Evolutionary conservation across 1,284 basidiomycete genomes (phyloP).

Genomic region (Trametes hirsuta): DNA sequence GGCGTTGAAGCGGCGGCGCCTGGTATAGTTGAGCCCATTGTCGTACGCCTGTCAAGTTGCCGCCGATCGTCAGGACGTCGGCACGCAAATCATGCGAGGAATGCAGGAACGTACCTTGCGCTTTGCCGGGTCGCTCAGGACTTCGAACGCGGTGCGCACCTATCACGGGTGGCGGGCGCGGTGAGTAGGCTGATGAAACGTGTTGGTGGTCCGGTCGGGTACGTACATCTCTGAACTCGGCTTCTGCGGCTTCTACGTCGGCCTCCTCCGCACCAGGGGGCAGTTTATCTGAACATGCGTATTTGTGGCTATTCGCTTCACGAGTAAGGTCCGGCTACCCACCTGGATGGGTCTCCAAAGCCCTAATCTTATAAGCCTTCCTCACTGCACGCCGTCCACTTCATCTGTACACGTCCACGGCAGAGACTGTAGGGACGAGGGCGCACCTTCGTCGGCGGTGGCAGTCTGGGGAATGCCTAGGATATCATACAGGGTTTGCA

Average conservation of each 20-base stretch:
- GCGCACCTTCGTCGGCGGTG: conserved; percentile 36
- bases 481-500: conserved; percentile 35
- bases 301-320: not conserved
- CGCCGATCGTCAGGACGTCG: not conserved
- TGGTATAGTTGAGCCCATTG: conserved; percentile 34
- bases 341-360: conserved; percentile 63
- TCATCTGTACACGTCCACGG: not conserved
- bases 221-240: conserved; percentile 38
- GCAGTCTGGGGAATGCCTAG: conserved; percentile 36
- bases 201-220: no score
- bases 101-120: conserved; percentile 52
- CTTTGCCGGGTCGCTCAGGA: conserved; percentile 56
- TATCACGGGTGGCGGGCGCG: conserved; percentile 22
- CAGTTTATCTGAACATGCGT: conserved; percentile 34
- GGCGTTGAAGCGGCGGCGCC: conserved; percentile 20
- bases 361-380: conserved; percentile 63
- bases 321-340: conserved; percentile 26
- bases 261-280: conserved; percentile 34
- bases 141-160: conserved; percentile 60
- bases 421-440: not conserved
- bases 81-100: not conserved
- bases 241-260: conserved; percentile 34
- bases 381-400: conserved; percentile 45
- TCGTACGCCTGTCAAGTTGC: conserved; percentile 50
- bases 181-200: not conserved